Evolutionary conservation across 2,329 filamentous ascomycete genomes (phyloP).

Genomic region (Ophidiomyces ophidiicola): DNA sequence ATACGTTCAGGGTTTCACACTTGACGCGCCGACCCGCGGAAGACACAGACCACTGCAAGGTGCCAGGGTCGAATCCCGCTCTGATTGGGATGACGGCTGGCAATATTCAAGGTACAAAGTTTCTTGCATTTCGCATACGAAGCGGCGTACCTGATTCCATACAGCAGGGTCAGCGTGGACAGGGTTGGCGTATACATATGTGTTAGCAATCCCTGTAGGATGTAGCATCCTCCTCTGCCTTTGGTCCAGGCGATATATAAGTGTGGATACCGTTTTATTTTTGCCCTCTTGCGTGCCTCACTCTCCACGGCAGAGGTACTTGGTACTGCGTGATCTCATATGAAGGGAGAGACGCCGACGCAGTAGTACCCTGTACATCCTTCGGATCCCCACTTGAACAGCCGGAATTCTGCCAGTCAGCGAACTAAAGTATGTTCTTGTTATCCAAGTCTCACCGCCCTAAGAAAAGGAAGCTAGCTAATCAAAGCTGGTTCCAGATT

Average conservation of each 20-base stretch:
- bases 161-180: conserved; percentile 7
- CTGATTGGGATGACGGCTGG: background rate
- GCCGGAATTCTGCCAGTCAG: conserved; percentile 4
- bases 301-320: conserved; percentile 2
- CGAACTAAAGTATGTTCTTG: background rate
- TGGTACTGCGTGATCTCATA: background rate
- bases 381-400: background rate
- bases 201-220: conserved; percentile 9
- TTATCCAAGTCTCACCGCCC: conserved; percentile 9
- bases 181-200: conserved; percentile 7
- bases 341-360: background rate
- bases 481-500: conserved; percentile 4
- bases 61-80: background rate
- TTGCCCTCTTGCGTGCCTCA: background rate
- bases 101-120: conserved; percentile 1
- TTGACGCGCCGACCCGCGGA: conserved; percentile 1
- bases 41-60: conserved; percentile 3
- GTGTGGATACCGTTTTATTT: conserved; percentile 2
- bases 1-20: background rate
- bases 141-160: conserved; percentile 8
- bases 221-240: conserved; percentile 5
- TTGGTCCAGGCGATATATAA: conserved; percentile 11
- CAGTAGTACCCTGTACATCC: conserved; percentile 1
- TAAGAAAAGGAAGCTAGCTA: background rate
- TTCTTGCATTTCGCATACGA: conserved; percentile 2